A percentile compares a stretch with the other conserved stretches of the same genome.
These are phyloP conservation scores for Chaetomium sp. DNA, from an alignment of 2,329 filamentous ascomycete species.

Conservation along the genomic window DNA sequence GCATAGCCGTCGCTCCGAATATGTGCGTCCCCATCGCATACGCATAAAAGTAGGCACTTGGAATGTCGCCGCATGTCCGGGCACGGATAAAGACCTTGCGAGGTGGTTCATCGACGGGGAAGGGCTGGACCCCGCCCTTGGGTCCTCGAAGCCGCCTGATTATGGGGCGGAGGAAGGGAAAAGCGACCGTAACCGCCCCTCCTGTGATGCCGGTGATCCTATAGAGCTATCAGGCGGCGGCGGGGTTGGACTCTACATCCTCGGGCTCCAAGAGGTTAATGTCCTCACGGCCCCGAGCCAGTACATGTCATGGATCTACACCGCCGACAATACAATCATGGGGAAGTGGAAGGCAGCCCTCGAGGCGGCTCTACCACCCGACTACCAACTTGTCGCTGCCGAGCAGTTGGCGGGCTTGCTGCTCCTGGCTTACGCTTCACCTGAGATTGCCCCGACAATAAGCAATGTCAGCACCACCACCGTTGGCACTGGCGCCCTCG, in stretches of 20 bases:
- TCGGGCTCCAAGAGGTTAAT: constrained; percentile 90
- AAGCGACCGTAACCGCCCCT: constrained; percentile 40
- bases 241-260: constrained; percentile 83
- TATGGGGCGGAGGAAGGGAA: constrained; percentile 44
- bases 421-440: constrained; percentile 82
- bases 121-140: constrained; percentile 66
- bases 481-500: constrained; percentile 86
- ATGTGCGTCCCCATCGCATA: constrained; percentile 71
- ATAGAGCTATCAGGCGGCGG: constrained; percentile 58
- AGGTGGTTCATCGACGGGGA: constrained; percentile 84
- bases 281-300: constrained; percentile 80
- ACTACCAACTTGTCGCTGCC: constrained; percentile 75
- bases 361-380: constrained; percentile 70
- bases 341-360: constrained; percentile 81
- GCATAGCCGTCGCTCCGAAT: constrained; percentile 75
- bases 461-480: constrained; percentile 79
- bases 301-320: constrained; percentile 71
- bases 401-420: constrained; percentile 87
- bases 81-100: constrained; percentile 83
- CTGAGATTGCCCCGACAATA: constrained; percentile 71
- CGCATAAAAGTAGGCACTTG: constrained; percentile 90
- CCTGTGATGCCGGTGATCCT: constrained; percentile 46
- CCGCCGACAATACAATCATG: constrained; percentile 59
- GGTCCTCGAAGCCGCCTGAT: constrained; percentile 53
- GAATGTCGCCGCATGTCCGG: constrained; percentile 87